Evolutionary conservation across 768 basidiomycete species (phyloP), one percentile per base, ranked within the genome.

Genomic region (Psilocybe sp.): DNA sequence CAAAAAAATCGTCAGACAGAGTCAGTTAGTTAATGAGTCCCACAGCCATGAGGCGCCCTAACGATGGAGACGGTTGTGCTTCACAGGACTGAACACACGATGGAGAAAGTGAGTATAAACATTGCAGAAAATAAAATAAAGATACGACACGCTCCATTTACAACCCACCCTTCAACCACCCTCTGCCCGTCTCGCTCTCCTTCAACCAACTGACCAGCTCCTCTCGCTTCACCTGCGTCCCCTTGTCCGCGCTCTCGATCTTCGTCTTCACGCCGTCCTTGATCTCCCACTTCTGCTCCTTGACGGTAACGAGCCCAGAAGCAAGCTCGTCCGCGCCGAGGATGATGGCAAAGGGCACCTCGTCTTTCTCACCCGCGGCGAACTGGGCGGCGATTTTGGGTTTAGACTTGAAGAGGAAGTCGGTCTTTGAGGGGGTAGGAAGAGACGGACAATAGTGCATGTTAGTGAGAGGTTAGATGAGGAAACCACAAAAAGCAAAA

Each of bases 331-430:
- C 86, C 1, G 78, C 80, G 8, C 93, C 95, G n/a, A 98, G 72
- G 56, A 98, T 90, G 49, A 98, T 79, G 1, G 89, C 94, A 67
- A 92, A 97, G 0, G 95, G 96, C 37, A 92, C 91, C 55, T 92
- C 87, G 60, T 98, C 95, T 63, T 75, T 85, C 70, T 97, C 97
- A 20, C 89, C 90, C 1, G 87, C 85, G 16, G 89, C 89, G 63
- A 96, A 98, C 62, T 99, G 96, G 2, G 82, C 76, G 0, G 78
- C 77, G 32, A 92, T 67, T 65, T 98, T 98, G 0, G 97, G 95
- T 65, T 97, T 98, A 47, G 74, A 82, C 68, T 97, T 98, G 52
- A 91, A 89, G 59, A 93, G 72, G 73, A 92, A 98, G 66, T 98
- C 97, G 49, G 89, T 80, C 92, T 95, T 58, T 5, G 7, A 3